Conservation (phyloP, 2,329 filamentous ascomycete species). For the Botrytis pseudocinerea region DNA sequence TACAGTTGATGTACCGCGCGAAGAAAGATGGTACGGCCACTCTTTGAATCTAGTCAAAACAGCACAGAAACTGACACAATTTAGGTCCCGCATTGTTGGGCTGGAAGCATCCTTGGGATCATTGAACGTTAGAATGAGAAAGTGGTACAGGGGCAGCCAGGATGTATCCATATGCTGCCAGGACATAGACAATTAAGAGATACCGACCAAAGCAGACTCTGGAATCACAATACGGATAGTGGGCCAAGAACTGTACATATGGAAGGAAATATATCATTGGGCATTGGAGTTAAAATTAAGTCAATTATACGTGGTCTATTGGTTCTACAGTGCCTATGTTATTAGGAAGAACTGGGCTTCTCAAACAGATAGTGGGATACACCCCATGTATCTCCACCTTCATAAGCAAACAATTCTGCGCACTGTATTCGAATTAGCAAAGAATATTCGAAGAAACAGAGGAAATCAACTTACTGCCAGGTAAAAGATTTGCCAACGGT, state of each 20-base stretch:
- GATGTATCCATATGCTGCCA: not conserved
- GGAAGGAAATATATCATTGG: conserved; percentile 25
- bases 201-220: not conserved
- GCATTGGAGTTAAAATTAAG: conserved; percentile 20
- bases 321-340: conserved; percentile 15
- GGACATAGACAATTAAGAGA: conserved; percentile 1
- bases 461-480: conserved; percentile 48
- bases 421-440: conserved; percentile 1
- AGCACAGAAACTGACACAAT: conserved; percentile 28
- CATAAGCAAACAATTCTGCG: conserved; percentile 66
- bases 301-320: conserved; percentile 20
- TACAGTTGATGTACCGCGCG: conserved; percentile 88
- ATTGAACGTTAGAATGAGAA: conserved; percentile 54
- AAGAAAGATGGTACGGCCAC: conserved; percentile 77
- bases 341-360: conserved; percentile 46
- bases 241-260: conserved; percentile 26
- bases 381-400: conserved; percentile 67
- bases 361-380: conserved; percentile 67
- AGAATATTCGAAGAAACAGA: not conserved
- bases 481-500: conserved; percentile 72
- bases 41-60: not conserved
- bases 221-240: conserved; percentile 2
- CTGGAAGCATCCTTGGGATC: conserved; percentile 96
- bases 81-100: conserved; percentile 76
- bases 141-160: not conserved